Base-by-base conservation (phyloP, 768 basidiomycete species). In the Sporobolomyces roseus region DNA sequence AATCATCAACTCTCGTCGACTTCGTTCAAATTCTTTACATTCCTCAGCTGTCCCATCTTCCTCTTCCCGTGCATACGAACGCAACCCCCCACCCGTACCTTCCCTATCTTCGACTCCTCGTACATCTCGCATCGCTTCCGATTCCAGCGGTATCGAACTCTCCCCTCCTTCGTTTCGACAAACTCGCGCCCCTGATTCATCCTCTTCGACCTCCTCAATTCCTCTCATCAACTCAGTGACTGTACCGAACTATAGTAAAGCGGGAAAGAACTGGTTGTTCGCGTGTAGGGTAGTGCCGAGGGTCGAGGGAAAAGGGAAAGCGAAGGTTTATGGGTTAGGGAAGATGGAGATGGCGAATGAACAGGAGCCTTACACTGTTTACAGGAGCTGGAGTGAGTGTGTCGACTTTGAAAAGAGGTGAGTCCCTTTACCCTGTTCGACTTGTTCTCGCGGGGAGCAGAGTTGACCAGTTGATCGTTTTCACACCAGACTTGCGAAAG, bases 371-470 rank as follows among this genome's bases (percentile, higher is more conserved):
- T 68, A 71, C 29, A 74, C 73, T 17, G 67, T 74, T 4, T 74
- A 68, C 54, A 33, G 73, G n/a, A 55, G 66, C 8, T 74, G 73
- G 73, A 56, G 55, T 16, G 73, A 74, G 43, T 74, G 68, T 46
- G 54, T 69, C 54, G 73, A 74, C 13, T 71, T 74, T 21, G 51
- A 54, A 36, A 14, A 61, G 19, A 66, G 54, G 73, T 74, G 58
- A 50, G 69, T 9, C 27, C 25, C 14, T 27, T 6, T 33, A 19
- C 23, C 10, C 35, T n/a, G n/a, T n/a, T n/a, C n/a, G n/a, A n/a
- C n/a, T n/a, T n/a, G n/a, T n/a, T n/a, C n/a, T n/a, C n/a, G n/a
- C n/a, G n/a, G n/a, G n/a, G n/a, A n/a, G n/a, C n/a, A n/a, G n/a
- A n/a, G n/a, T n/a, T n/a, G n/a, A n/a, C n/a, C n/a, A n/a, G n/a